phyloP scores from a whole-genome alignment of 2,329 filamentous ascomycete species.

The Fusarium dlaminii region DNA sequence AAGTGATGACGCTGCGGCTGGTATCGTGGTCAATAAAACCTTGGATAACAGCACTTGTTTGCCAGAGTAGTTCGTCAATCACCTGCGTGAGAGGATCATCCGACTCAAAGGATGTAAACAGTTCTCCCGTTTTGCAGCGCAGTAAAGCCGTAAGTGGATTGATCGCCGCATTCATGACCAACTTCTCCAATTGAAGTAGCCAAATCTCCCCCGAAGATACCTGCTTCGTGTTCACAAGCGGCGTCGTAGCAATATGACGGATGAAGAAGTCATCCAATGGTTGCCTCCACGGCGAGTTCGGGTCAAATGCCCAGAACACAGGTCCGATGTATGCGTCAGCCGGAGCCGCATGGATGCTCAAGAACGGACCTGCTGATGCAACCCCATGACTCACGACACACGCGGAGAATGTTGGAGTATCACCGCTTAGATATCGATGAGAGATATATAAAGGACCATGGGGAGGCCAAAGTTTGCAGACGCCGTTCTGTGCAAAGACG shows the following conservation, averaged over 20 bases:
- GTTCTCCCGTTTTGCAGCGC: neutral
- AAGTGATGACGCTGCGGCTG: neutral
- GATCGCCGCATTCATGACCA: slow-evolving; percentile 5
- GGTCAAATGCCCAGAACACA: neutral
- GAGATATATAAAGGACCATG: neutral
- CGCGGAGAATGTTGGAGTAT: neutral
- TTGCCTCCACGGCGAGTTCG: neutral
- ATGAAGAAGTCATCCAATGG: neutral
- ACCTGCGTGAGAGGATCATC: neutral
- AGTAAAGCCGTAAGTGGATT: slow-evolving; percentile 3
- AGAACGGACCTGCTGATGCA: neutral
- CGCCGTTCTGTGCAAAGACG: slow-evolving; percentile 11
- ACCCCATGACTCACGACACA: slow-evolving; percentile 11
- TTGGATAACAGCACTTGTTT: neutral
- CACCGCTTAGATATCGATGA: neutral
- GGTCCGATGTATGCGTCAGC: slow-evolving; percentile 8
- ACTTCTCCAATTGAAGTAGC: neutral
- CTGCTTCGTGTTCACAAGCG: neutral
- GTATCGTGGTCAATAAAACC: neutral
- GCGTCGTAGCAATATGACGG: neutral
- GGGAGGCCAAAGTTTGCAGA: slow-evolving; percentile 16
- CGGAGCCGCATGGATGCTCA: neutral
- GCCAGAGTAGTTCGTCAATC: neutral
- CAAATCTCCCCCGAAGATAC: neutral
- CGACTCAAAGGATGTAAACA: neutral